These are phyloP conservation scores for Talaromyces adpressus DNA, from an alignment of 495 filamentous ascomycete genomes.

Conservation along the genomic window DNA sequence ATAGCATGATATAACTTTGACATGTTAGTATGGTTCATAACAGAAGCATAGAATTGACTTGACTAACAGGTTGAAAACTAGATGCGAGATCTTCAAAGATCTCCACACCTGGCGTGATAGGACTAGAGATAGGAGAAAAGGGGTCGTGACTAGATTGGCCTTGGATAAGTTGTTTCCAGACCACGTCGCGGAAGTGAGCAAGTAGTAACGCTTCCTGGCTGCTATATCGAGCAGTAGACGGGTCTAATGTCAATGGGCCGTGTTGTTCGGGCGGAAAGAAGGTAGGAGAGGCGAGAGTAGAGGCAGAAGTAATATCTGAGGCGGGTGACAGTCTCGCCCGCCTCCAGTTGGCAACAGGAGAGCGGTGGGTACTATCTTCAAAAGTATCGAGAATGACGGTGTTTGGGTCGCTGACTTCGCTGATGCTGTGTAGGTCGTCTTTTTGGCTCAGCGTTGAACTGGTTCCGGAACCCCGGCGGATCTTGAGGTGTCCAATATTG, in stretches of 20 bases:
- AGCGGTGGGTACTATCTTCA: slow-evolving; percentile 35
- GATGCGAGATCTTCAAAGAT: slow-evolving; percentile 43
- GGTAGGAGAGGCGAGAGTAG: slow-evolving; percentile 18
- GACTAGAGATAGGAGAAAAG: slow-evolving; percentile 5
- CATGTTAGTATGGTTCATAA: slow-evolving; percentile 8
- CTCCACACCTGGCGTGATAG: slow-evolving; percentile 23
- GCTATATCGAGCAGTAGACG: slow-evolving; percentile 17
- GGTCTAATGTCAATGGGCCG: background rate
- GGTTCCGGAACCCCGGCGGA: slow-evolving; percentile 11
- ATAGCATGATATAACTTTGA: slow-evolving; percentile 50
- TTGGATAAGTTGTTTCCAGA: slow-evolving; percentile 32
- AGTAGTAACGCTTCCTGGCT: slow-evolving; percentile 30
- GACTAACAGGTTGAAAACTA: slow-evolving; percentile 43
- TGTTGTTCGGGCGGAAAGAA: slow-evolving; percentile 14
- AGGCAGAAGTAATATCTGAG: slow-evolving; percentile 6
- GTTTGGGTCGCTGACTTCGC: slow-evolving; percentile 29
- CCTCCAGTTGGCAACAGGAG: slow-evolving; percentile 18
- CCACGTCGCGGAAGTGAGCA: slow-evolving; percentile 36
- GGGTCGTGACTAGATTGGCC: slow-evolving; percentile 7
- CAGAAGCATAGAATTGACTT: slow-evolving; percentile 8
- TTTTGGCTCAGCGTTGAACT: slow-evolving; percentile 18
- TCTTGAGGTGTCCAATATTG: background rate
- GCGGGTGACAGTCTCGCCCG: slow-evolving; percentile 29
- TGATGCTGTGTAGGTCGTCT: slow-evolving; percentile 12
- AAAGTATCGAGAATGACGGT: slow-evolving; percentile 42